phyloP scores from a whole-genome alignment of 176 grass and related monocot species.

The Avena insularis region DNA sequence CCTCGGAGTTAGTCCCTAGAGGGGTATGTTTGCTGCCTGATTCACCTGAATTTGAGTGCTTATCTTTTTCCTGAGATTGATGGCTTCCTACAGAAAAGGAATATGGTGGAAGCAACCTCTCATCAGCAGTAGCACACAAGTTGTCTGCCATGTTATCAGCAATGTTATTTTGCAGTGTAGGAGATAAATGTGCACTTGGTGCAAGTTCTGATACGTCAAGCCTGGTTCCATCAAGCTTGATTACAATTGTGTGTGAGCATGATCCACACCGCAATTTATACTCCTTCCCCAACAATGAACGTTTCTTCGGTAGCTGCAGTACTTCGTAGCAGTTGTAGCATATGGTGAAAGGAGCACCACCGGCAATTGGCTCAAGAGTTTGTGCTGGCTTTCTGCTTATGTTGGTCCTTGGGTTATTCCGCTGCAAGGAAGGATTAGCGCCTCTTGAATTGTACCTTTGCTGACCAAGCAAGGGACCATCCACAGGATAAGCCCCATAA shows the following conservation, averaged over 20 bases:
- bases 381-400: slow-evolving; percentile 58
- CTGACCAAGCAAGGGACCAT: slow-evolving; percentile 48
- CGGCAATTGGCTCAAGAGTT: slow-evolving; percentile 65
- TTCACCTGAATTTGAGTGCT: slow-evolving; percentile 55
- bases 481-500: slow-evolving; percentile 44
- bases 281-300: slow-evolving; percentile 53
- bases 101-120: slow-evolving; percentile 71
- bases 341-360: slow-evolving; percentile 83
- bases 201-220: slow-evolving; percentile 52
- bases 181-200: slow-evolving; percentile 40
- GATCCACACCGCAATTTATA: slow-evolving; percentile 80
- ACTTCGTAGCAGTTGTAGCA: slow-evolving; percentile 94
- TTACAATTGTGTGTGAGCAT: slow-evolving; percentile 74
- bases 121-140: slow-evolving; percentile 36
- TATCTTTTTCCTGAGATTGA: slow-evolving; percentile 60
- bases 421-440: slow-evolving; percentile 45
- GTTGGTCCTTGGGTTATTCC: slow-evolving; percentile 47
- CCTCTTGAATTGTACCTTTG: slow-evolving; percentile 57
- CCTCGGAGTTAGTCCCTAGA: slow-evolving; percentile 45
- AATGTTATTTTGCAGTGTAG: slow-evolving; percentile 43
- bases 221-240: slow-evolving; percentile 72
- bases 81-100: slow-evolving; percentile 64
- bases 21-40: slow-evolving; percentile 47
- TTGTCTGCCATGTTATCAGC: slow-evolving; percentile 36
- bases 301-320: slow-evolving; percentile 70